Percentiles rank a stretch among this genome's conserved stretches.
Conservation (phyloP, 768 basidiomycete genomes). For the Naganishia vaughanmartiniae region DNA sequence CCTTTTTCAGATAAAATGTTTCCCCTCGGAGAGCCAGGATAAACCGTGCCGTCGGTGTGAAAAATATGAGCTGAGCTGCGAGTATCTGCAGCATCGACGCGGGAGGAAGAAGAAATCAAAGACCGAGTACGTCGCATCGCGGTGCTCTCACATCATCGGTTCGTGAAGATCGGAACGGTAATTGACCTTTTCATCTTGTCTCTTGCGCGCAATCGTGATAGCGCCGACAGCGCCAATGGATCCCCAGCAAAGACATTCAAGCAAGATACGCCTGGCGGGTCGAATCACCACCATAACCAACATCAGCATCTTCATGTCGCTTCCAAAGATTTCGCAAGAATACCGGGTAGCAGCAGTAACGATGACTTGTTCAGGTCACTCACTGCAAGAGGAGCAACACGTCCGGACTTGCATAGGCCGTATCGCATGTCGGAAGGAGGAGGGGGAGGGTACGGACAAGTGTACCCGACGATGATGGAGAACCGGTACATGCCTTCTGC, state of each 20-base stretch:
- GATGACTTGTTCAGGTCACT: background rate
- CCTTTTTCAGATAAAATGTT: conserved; percentile 35
- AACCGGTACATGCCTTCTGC: conserved; percentile 15
- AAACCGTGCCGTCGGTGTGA: conserved; percentile 37
- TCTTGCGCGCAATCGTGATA: background rate
- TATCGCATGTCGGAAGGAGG: conserved; percentile 5
- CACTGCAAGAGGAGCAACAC: too few relatives aligned
- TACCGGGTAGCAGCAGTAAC: background rate
- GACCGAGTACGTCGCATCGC: conserved; percentile 10
- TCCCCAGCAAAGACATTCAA: background rate
- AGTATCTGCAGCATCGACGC: conserved; percentile 37
- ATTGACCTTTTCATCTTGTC: background rate
- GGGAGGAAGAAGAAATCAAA: conserved; percentile 36
- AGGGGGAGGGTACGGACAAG: conserved; percentile 4
- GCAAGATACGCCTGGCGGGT: background rate
- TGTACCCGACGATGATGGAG: background rate
- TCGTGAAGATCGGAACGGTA: background rate
- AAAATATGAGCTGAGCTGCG: conserved; percentile 33
- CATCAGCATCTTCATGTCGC: background rate
- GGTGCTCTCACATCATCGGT: too few relatives aligned
- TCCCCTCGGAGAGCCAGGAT: conserved; percentile 29
- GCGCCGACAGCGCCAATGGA: conserved; percentile 10
- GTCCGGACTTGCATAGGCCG: conserved; percentile 1
- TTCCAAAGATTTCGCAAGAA: conserved; percentile 6
- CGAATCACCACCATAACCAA: too few relatives aligned